phyloP scores from a whole-genome alignment of 2,329 filamentous ascomycete species.

The Plenodomus lindquistii region DNA sequence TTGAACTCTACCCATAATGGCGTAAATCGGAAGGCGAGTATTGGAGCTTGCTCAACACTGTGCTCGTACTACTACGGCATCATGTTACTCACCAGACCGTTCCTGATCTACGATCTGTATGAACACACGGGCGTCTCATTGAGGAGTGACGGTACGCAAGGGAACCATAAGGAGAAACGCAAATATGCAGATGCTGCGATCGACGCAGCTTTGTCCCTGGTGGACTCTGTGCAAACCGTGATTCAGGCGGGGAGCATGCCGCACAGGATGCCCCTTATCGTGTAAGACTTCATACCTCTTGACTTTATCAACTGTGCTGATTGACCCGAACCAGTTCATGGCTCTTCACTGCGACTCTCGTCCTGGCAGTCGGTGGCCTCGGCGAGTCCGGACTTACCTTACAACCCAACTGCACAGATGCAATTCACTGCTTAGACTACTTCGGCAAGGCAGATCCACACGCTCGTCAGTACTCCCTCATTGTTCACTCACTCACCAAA shows the following conservation, averaged over 20 bases:
- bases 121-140: slow-evolving; percentile 38
- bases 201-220: slow-evolving; percentile 31
- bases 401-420: slow-evolving; percentile 23
- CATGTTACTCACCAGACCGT: slow-evolving; percentile 58
- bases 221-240: slow-evolving; percentile 29
- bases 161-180: slow-evolving; percentile 28
- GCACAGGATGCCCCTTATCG: slow-evolving; percentile 36
- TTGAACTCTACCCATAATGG: slow-evolving; percentile 25
- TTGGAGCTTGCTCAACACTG: slow-evolving; percentile 55
- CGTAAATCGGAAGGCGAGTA: slow-evolving; percentile 20
- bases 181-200: slow-evolving; percentile 38
- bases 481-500: slow-evolving; percentile 29
- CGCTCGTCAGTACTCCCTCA: slow-evolving; percentile 35
- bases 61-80: slow-evolving; percentile 60
- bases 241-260: slow-evolving; percentile 25
- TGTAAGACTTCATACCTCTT: slow-evolving; percentile 16
- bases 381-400: slow-evolving; percentile 28
- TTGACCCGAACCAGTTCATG: slow-evolving; percentile 22
- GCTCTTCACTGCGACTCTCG: slow-evolving; percentile 37
- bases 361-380: slow-evolving; percentile 30
- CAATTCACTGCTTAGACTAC: slow-evolving; percentile 32
- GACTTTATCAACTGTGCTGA: neutral
- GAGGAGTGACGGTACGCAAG: slow-evolving; percentile 30
- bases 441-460: slow-evolving; percentile 34
- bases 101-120: slow-evolving; percentile 56